phyloP scores from a whole-genome alignment of 116 monocot genomes.

The Papilionanthe hybrid region DNA sequence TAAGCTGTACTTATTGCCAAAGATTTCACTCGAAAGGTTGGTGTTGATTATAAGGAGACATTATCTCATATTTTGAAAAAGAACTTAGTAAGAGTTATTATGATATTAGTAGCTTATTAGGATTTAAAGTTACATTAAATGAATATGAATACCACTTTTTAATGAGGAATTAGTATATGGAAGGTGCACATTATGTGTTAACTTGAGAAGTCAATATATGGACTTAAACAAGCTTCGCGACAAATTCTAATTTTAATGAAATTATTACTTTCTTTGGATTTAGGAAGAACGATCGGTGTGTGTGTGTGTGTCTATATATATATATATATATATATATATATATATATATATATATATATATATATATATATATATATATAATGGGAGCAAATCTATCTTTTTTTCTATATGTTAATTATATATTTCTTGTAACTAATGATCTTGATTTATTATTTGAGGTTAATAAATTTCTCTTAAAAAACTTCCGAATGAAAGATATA shows the following conservation, averaged over 20 bases:
- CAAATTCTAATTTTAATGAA: not conserved
- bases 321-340: no score
- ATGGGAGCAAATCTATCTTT: not conserved
- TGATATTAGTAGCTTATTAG: not conserved
- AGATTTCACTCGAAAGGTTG: constrained; percentile 6
- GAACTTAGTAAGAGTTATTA: not conserved
- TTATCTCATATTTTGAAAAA: not conserved
- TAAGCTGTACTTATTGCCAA: not conserved
- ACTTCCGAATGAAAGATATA: not conserved
- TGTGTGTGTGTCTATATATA: not conserved
- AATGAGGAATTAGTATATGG: not conserved
- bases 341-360: no score
- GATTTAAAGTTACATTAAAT: constrained; percentile 10
- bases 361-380: no score
- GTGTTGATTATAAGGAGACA: not conserved
- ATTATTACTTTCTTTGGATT: not conserved
- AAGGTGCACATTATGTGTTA: not conserved
- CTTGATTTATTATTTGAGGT: not conserved
- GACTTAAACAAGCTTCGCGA: not conserved
- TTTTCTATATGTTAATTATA: not conserved
- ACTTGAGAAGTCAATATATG: constrained; percentile 6
- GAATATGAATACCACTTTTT: not conserved
- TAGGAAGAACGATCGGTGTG: not conserved
- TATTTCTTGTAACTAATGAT: not conserved
- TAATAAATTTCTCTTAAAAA: not conserved